Evolutionary conservation across 1,139 yeast species (phyloP).

Genomic region (Geotrichum siamense): DNA sequence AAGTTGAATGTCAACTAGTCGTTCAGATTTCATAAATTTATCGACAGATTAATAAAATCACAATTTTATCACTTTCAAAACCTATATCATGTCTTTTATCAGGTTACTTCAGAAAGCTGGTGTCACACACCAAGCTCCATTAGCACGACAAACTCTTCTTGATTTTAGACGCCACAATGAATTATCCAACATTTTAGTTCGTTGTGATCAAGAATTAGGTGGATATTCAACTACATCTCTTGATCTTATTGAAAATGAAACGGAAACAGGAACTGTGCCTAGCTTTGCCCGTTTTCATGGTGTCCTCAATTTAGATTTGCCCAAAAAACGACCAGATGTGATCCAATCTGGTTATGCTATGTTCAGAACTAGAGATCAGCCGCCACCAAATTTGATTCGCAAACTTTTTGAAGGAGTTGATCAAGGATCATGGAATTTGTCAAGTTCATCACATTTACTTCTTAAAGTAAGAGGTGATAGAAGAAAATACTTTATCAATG

Average conservation of each 20-base stretch:
- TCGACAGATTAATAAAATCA: neutral
- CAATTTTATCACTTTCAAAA: neutral
- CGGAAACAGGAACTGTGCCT: neutral
- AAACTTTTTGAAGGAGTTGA: conserved; percentile 27
- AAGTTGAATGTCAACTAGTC: too few relatives aligned
- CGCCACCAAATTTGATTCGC: conserved; percentile 26
- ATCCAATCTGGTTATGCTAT: conserved; percentile 77
- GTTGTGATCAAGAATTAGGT: conserved; percentile 69
- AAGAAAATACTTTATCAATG: conserved; percentile 67
- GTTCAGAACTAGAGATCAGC: conserved; percentile 68
- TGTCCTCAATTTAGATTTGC: conserved; percentile 63
- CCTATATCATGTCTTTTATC: neutral
- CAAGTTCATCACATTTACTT: conserved; percentile 49
- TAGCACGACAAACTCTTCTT: conserved; percentile 36
- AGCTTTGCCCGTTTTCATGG: conserved; percentile 50
- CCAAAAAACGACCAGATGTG: conserved; percentile 60
- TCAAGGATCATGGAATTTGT: conserved; percentile 51
- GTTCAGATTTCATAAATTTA: too few relatives aligned
- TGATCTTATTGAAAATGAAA: conserved; percentile 34
- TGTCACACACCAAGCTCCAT: conserved; percentile 16
- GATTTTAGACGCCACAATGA: conserved; percentile 47
- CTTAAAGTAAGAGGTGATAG: conserved; percentile 69
- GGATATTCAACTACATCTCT: conserved; percentile 67
- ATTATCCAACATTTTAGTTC: conserved; percentile 46
- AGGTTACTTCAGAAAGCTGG: conserved; percentile 12